These are phyloP conservation scores for Sporothrix inflata DNA, from an alignment of 2,329 filamentous ascomycete species.

Conservation along the genomic window DNA sequence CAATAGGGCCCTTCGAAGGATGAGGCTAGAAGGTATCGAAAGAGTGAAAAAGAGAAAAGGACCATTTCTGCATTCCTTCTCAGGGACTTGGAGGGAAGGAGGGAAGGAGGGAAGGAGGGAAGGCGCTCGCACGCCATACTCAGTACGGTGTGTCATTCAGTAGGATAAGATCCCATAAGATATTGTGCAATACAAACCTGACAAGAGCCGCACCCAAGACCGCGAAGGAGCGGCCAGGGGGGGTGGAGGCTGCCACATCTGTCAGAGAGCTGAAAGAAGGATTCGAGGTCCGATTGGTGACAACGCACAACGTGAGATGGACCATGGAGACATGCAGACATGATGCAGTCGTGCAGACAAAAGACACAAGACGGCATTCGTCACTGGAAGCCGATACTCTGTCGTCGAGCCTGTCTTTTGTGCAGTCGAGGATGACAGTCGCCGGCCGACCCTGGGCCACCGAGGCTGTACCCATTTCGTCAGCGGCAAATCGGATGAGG, in stretches of 20 bases:
- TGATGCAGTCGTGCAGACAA: background rate
- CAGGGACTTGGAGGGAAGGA: background rate
- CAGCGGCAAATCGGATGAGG: constrained; percentile 23
- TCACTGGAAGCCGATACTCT: background rate
- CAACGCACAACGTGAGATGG: background rate
- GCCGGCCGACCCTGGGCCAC: background rate
- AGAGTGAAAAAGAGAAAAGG: background rate
- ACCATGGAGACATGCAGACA: background rate
- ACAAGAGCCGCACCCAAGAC: background rate
- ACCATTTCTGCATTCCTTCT: background rate
- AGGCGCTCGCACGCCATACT: background rate
- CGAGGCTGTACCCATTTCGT: constrained; percentile 22
- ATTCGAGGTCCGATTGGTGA: constrained; percentile 1
- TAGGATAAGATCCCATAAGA: background rate
- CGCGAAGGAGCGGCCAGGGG: constrained; percentile 1
- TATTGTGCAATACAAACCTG: background rate
- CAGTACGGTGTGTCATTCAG: background rate
- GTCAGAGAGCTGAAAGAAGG: constrained; percentile 13
- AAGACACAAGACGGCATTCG: background rate
- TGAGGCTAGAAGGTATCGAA: background rate
- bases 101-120: no score
- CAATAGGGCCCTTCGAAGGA: background rate
- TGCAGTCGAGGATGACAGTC: background rate
- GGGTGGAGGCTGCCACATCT: background rate
- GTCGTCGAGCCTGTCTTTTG: background rate